Conservation (phyloP, 108 stramenopile species). For the Mediolabrus comicus region DNA sequence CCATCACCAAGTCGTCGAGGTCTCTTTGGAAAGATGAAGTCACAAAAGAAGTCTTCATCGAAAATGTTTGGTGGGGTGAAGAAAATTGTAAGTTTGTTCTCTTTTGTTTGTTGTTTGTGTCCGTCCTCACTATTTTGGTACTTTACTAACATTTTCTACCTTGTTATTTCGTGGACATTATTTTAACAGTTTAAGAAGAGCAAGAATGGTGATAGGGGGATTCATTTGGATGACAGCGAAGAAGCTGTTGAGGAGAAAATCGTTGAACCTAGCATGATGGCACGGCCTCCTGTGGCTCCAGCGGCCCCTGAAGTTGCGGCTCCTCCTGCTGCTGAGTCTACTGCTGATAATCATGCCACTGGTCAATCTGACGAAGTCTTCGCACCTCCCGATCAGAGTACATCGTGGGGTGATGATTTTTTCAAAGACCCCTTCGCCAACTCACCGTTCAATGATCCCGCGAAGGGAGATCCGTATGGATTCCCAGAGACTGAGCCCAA, state of each 20-base stretch:
- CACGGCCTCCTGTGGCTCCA: neutral
- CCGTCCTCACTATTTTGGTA: too few relatives aligned
- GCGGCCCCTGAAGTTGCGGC: neutral
- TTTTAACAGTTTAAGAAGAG: neutral
- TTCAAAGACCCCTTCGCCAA: constrained; percentile 32
- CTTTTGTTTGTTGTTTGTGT: neutral
- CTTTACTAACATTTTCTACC: neutral
- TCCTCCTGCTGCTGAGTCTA: neutral
- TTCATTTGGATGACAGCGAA: neutral
- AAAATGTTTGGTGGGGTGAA: neutral
- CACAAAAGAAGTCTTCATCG: neutral
- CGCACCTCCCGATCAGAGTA: neutral
- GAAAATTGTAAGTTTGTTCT: neutral
- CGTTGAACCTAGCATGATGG: neutral
- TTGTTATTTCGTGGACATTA: neutral
- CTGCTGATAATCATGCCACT: neutral
- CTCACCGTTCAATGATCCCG: constrained; percentile 17
- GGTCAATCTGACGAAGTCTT: neutral
- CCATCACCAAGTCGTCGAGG: constrained; percentile 11
- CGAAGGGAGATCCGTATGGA: constrained; percentile 26
- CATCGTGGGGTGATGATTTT: constrained; percentile 21
- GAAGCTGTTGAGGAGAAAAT: neutral
- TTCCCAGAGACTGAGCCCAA: constrained; percentile 11
- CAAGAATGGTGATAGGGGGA: neutral
- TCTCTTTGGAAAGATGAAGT: constrained; percentile 17